Evolutionary conservation across 1,139 yeast species (phyloP), one percentile per base, ranked within the genome.

Genomic region (Taphrina wiesneri): DNA sequence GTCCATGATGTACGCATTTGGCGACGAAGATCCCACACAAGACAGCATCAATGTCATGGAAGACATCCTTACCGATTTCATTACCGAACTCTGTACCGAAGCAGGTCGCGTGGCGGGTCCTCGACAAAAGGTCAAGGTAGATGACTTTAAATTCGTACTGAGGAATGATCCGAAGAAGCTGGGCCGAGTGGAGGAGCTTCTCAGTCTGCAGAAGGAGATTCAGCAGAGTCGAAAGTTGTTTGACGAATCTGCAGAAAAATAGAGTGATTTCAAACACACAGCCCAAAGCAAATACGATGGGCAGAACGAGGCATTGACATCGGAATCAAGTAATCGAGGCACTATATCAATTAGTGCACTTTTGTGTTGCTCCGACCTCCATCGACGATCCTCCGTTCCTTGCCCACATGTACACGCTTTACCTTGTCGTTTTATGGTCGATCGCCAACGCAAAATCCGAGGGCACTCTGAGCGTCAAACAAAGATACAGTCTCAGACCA

Each of bases 61-160:
- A 73, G 98, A 92, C 71, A 81, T 89, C n/a, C 81, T 92, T 17
- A 84, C 87, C 34, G 90, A 87, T 67, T 92, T 87, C 73, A 78
- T 92, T 56, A 82, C 86, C 3, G 92, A 88, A 72, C 80, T 90
- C 61, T 86, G 88, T 72, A 82, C 80, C 69, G 85, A 83, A 63
- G 86, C 88, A 0, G 79, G 84, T 1, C 78, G 83, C 15, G 82
- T 81, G 66, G 83, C 86, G 1, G 76, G 79, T 26, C 80, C 83
- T 54, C 81, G 96, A 57, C 84, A 84, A 65, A 86, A 95, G 75
- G 85, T 92, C 69, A 87, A 88, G 73, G 86, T 91, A 64, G 96
- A 90, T 69, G 98, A 92, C 75, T 85, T 92, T 77, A 89, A 88
- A 71, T 90, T 90, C 77, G 95, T 90, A 0, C 78, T 92, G 67